Evolutionary conservation across 148 eudicot species (phyloP), one percentile per base, ranked within the genome.

Genomic region (Limonium bicolor): DNA sequence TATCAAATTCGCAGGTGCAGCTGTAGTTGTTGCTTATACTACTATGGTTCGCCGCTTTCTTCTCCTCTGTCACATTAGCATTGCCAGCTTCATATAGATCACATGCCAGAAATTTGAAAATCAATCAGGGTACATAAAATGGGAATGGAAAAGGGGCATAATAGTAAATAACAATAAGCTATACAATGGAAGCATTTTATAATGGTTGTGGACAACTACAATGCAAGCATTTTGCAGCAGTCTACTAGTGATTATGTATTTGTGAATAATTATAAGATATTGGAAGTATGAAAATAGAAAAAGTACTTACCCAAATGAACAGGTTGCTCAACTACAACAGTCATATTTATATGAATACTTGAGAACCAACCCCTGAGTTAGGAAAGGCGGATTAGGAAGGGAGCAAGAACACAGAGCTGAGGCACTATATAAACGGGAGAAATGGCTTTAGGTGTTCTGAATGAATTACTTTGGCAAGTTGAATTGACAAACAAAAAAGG

Each of bases 241-340:
- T 3, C 42, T 38, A 38, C 2, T 2, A 3, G 19, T 8, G 20
- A 2, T 7, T 20, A 2, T 10, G 4, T 34, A 34, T n/a, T 10
- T 34, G 14, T 0, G 37, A 16, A 5, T 16, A 34, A 34, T 10
- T 16, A 34, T n/a, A n/a, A 1, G 5, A 16, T 34, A 9, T 10
- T 10, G 14, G 14, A 3, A 33, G 10, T 3, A 16, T 10, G 45
- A 41, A 10, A 19, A 30, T 13, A 17, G 3, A 20, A 8, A 11
- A 2, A 41, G 31, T 2, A 44, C 73, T 20, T 68, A 68, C 73
- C 73, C 11, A 49, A n/a, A n/a, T n/a, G 38, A 19, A 53, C 17
- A 9, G 68, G 56, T 27, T 68, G 64, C 15, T 53, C 64, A 17
- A 62, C 64, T 2, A 54, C 43, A 18, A 68, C 53, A 1, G 68